These are phyloP conservation scores for Clarireedia paspali DNA, from an alignment of 2,329 filamentous ascomycete genomes.

Conservation along the genomic window DNA sequence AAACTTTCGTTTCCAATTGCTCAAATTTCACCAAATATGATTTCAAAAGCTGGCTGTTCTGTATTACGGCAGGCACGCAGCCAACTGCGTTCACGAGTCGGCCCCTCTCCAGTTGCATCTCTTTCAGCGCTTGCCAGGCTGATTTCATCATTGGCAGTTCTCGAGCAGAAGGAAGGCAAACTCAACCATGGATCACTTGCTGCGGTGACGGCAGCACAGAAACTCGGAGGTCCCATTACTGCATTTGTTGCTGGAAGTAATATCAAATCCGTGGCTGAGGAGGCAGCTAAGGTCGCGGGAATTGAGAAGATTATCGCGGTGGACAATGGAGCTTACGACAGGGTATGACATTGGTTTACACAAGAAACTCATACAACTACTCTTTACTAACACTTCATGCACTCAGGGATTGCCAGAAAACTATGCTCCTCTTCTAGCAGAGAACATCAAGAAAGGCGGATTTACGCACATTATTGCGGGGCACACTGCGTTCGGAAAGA, in stretches of 20 bases:
- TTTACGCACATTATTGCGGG: slow-evolving; percentile 88
- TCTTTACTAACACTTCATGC: neutral
- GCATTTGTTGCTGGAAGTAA: slow-evolving; percentile 80
- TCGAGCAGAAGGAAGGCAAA: slow-evolving; percentile 88
- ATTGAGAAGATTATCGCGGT: slow-evolving; percentile 87
- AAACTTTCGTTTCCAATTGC: slow-evolving; percentile 4
- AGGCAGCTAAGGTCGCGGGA: slow-evolving; percentile 83
- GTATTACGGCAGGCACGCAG: slow-evolving; percentile 27
- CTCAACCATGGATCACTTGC: slow-evolving; percentile 76
- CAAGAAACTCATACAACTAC: neutral
- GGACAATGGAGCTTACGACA: slow-evolving; percentile 86
- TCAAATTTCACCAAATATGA: slow-evolving; percentile 21
- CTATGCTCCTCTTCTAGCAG: slow-evolving; percentile 84
- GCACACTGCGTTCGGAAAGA: slow-evolving; percentile 96
- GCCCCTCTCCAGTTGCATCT: slow-evolving; percentile 31
- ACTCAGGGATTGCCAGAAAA: slow-evolving; percentile 79
- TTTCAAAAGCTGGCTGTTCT: slow-evolving; percentile 25
- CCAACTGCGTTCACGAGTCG: slow-evolving; percentile 35
- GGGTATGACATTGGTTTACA: slow-evolving; percentile 45
- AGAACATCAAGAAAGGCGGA: slow-evolving; percentile 93
- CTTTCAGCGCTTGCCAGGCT: slow-evolving; percentile 56
- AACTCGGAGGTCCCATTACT: slow-evolving; percentile 77
- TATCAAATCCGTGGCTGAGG: slow-evolving; percentile 67
- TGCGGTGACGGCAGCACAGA: slow-evolving; percentile 77
- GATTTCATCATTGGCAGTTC: slow-evolving; percentile 79